A percentile compares a stretch with the other conserved stretches of the same genome.
phyloP scores from a whole-genome alignment of 1,284 basidiomycete genomes.

The Thecaphora thlaspeos region DNA sequence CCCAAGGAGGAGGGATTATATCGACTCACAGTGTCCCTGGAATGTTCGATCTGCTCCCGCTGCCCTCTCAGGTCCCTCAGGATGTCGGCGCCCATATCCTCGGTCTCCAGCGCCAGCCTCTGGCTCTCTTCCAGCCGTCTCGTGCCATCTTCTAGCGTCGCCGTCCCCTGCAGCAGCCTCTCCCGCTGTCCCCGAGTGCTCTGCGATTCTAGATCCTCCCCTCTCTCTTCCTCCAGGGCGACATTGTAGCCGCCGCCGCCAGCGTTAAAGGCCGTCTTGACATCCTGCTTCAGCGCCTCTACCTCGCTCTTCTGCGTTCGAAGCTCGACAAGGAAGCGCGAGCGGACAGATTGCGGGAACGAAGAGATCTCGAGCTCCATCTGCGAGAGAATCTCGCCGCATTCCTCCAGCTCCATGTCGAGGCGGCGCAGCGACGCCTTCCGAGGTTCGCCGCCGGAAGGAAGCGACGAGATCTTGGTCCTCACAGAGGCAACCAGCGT shows the following conservation, averaged over 20 bases:
- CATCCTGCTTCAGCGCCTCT: conserved; percentile 36
- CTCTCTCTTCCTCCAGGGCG: conserved; percentile 17
- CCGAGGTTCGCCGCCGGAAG: conserved; percentile 66
- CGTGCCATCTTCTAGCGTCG: conserved; percentile 59
- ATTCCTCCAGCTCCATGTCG: conserved; percentile 95
- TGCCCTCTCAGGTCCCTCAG: conserved; percentile 80
- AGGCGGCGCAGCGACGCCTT: conserved; percentile 79
- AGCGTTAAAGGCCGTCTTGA: not conserved
- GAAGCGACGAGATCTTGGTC: conserved; percentile 28
- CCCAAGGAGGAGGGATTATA: not conserved
- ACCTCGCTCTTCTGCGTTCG: conserved; percentile 38
- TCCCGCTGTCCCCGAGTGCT: conserved; percentile 57
- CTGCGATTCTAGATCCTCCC: conserved; percentile 31
- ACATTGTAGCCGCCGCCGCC: conserved; percentile 12
- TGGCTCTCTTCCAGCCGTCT: conserved; percentile 84
- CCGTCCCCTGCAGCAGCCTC: conserved; percentile 56
- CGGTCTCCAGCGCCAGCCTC: conserved; percentile 90
- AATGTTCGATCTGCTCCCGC: conserved; percentile 91
- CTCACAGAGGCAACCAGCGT: conserved; percentile 44
- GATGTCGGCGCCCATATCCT: conserved; percentile 91
- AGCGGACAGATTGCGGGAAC: conserved; percentile 69
- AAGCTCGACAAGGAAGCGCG: conserved; percentile 41
- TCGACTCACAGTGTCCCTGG: conserved; percentile 75
- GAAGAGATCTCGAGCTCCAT: conserved; percentile 99
- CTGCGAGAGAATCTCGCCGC: conserved; percentile 90